Base-by-base conservation (phyloP, 371 early-diverging fungal species). In the Mucor saturninus region DNA sequence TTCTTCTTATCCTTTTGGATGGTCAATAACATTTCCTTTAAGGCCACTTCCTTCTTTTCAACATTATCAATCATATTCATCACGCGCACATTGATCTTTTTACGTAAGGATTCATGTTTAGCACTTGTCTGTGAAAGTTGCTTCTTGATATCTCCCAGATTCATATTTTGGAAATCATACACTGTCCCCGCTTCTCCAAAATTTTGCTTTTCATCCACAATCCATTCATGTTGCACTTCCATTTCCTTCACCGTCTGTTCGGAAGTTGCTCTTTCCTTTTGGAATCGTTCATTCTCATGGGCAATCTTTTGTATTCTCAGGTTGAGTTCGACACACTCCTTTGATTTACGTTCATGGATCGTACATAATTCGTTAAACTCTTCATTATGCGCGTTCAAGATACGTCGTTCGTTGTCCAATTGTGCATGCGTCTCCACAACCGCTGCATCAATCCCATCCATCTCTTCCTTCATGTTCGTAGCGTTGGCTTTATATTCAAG, bases 61-160 rank as follows among this genome's bases (percentile, higher is more conserved):
- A 93, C 91, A 42, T 89, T 88, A 65, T 97, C 98, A 69, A 96
- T 91, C 80, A 91, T 94, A 50, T 91, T 92, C 94, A 97, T 93
- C n/a, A 95, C 98, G 15, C 93, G 90, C 3, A 89, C 89, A 72
- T 98, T 96, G 59, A 98, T 90, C 61, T 90, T 93, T 60, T 93
- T 92, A 55, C 91, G 86, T 81, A 97, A 79, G 5, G 81, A 78
- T 9, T 93, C 89, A 67, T 91, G 86, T 62, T 90, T 86, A 29
- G 88, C 85, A 39, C 84, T 83, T 38, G 96, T 71, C 62, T 91
- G 90, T 60, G 84, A 83, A 38, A 93, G 70, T 35, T 87, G 86
- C 59, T 89, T 89, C 65, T 83, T 81, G 21, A 85, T 76, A 65
- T 95, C 93, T 3, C 65, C 71, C 0, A 94, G 77, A 69, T 93